Base-by-base conservation (phyloP, 2,329 filamentous ascomycete species). In the Talaromyces sp. region DNA sequence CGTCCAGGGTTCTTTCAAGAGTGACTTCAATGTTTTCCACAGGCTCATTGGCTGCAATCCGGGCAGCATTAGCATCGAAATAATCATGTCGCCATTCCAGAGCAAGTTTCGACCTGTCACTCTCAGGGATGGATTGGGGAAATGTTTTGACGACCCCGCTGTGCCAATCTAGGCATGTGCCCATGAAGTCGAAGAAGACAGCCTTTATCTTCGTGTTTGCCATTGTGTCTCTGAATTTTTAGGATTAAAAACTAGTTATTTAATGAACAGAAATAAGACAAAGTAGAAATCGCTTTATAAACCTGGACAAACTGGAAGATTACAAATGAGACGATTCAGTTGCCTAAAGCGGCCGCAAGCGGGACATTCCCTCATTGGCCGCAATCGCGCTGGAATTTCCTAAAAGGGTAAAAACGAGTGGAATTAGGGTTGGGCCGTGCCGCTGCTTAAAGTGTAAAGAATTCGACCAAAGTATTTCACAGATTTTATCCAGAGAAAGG, bases 121-220 rank as follows among this genome's bases (percentile, higher is more conserved):
- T 56, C 22, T 67, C 36, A 7, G 74, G 60, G 27, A 81, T 71
- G 0, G 68, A 63, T 2, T 64, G 8, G 1, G 79, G 80, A 2
- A 80, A 66, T 3, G 73, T 67, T 19, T 67, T 30, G n/a, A 74
- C 64, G 10, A 78, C 72, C 42, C 74, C 73, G 54, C 67, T 70
- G 62, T 84, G 81, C 83, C 81, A 85, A 68, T 85, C 77, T 3
- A 83, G 80, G 64, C 82, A 85, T 28, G 82, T 85, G 27, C 83
- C 82, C 82, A 85, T 85, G 66, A 85, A 81, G 71, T 85, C 81
- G 70, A 84, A 85, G 64, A 84, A 79, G 49, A 84, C 73, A 3
- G 80, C 81, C 68, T 79, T 82, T 61, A 79, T 72, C 49, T 65
- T 67, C n/a, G 60, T 27, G 13, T 53, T 47, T 28, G 55, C 7